Base-by-base conservation (phyloP, 768 basidiomycete species). In the Phanerochaete sordida region DNA sequence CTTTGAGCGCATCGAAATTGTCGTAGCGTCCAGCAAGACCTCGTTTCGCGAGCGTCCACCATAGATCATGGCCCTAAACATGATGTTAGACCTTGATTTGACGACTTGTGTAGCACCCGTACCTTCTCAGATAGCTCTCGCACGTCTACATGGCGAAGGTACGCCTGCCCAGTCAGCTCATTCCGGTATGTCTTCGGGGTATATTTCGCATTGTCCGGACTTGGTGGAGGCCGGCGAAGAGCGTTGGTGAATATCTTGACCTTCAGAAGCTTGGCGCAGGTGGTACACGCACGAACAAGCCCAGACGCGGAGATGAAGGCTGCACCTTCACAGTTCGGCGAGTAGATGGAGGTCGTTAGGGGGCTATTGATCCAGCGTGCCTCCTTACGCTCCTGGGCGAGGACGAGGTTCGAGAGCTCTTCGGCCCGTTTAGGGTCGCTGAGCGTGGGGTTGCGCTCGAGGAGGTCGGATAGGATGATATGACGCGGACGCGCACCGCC, bases 91-190 rank as follows among this genome's bases (percentile, higher is more conserved):
- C 39, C 27, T 16, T 24, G 19, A 23, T 30, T 56, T 1, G 45
- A n/a, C 21, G 24, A 24, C 30, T 7, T 31, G 43, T 24, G n/a
- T 43, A n/a, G n/a, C n/a, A n/a, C n/a, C n/a, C n/a, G n/a, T 33
- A 57, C 56, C 56, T 46, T 27, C 28, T 60, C 59, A 28, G 55
- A 45, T 1, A 60, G 45, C 24, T 60, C 53, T 21, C 45, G 52
- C 23, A 60, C 35, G 12, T 47, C 59, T 5, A 23, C 13, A 21
- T 54, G 44, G 8, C 39, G 51, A n/a, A 46, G 26, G 35, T 60
- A 60, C n/a, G 46, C n/a, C 43, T 55, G 26, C 13, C 59, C 59
- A 2, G 28, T 11, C 4, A 47, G 33, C 4, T 21, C 31, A 28
- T 47, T 39, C 3, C 50, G 59, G 43, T 39, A 60, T 15, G 19